Base-by-base conservation (phyloP, 345 rosid genomes). In the Reutealis trisperma region DNA sequence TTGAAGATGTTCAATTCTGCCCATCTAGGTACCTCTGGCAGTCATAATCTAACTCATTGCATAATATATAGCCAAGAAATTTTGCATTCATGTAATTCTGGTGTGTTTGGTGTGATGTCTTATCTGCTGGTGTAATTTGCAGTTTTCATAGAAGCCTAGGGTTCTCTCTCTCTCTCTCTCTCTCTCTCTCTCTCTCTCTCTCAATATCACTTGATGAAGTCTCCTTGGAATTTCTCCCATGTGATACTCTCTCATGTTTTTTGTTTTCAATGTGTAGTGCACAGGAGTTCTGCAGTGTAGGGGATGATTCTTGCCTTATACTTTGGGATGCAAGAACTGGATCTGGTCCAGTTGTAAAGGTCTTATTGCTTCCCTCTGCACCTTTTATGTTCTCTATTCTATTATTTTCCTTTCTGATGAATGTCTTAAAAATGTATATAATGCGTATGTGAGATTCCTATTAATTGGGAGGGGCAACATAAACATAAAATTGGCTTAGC, bases 231-330 rank as follows among this genome's bases (percentile, higher is more conserved):
- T 30, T 62, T 47, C 27, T 70, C n/a, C 62, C 24, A 6, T 41
- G 5, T 45, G 58, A 58, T 71, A 51, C 37, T 34, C 16, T 60
- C 62, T 73, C 42, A 34, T 74, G n/a, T 14, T 5, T 4, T 37
- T 61, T 30, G 30, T 27, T 51, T 73, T 58, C 18, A 51, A 32
- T 74, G 45, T 75, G 75, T 69, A 84, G 94, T 60, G 74, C 78
- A 25, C 87, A 79, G 83, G 92, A 89, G 80, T 90, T 90, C 79
- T 90, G 94, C 77, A 90, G 92, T 70, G 90, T 88, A 9, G 94
- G 92, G 42, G 94, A 90, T 84, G 94, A 90, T 79, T 89, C 92
- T 32, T 89, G 91, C 84, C 94, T 90, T 73, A 83, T 88, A 58
- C 76, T 90, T 37, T 90, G 94, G 94, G 92, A 90, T 85, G 85